A percentile compares a stretch with the other conserved stretches of the same genome.
Evolutionary conservation across 768 basidiomycete species (phyloP).

Genomic region (Auricularia sp.): DNA sequence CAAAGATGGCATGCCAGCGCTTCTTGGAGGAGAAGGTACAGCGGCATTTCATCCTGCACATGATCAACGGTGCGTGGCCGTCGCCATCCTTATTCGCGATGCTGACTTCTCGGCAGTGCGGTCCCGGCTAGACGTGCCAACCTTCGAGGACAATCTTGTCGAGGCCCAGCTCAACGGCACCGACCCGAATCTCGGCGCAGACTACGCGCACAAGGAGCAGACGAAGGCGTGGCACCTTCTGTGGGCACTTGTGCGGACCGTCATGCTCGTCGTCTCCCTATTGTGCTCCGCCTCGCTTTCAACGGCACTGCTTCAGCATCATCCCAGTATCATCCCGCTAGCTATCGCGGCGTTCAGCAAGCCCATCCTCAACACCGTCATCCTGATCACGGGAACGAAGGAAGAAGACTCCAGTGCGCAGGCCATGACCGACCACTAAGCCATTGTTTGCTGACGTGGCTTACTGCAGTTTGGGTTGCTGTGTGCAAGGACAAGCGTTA

Average conservation of each 20-base stretch:
- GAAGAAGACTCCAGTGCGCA: no score
- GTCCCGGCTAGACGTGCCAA: constrained; percentile 64
- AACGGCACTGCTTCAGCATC: no score
- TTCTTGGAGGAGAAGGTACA: not conserved
- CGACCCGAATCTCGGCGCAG: constrained; percentile 19
- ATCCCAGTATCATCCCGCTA: no score
- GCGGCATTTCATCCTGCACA: not conserved
- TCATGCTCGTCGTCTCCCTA: not conserved
- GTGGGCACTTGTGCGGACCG: not conserved
- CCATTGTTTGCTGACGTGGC: no score
- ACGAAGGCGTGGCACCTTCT: no score
- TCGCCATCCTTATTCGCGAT: not conserved
- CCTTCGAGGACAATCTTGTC: constrained; percentile 56
- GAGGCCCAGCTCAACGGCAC: constrained; percentile 54
- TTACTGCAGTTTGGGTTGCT: no score
- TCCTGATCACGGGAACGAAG: no score
- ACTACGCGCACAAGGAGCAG: constrained; percentile 21
- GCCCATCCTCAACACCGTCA: no score
- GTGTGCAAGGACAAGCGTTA: no score
- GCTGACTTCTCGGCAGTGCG: not conserved
- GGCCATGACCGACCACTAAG: no score
- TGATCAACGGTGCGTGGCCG: not conserved
- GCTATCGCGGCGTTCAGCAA: no score
- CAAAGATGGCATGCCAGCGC: no score
- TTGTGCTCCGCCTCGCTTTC: not conserved